These are phyloP conservation scores for Digitaria exilis DNA, from an alignment of 202 grass and related monocot genomes.

Conservation along the genomic window DNA sequence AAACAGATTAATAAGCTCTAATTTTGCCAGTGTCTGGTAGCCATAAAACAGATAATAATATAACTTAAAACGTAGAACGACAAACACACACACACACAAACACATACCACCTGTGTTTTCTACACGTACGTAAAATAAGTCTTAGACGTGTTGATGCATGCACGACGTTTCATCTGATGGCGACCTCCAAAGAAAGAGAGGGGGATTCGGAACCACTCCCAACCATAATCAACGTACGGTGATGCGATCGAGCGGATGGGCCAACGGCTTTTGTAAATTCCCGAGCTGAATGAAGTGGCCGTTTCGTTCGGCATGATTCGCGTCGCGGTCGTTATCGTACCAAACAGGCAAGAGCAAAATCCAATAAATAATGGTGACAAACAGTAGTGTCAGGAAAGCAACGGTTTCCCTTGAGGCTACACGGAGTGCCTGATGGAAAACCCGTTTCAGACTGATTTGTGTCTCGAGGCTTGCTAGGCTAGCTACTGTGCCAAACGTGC, in stretches of 20 bases:
- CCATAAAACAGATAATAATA: too few species aligned
- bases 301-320: slow-evolving; percentile 33
- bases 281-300: neutral
- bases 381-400: slow-evolving; percentile 31
- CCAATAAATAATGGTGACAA: slow-evolving; percentile 18
- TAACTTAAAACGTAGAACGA: too few species aligned
- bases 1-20: too few species aligned
- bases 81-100: neutral
- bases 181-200: neutral
- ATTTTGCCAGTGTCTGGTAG: too few species aligned
- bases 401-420: slow-evolving; percentile 6
- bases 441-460: neutral
- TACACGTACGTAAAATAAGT: neutral
- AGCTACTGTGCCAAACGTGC: slow-evolving; percentile 13
- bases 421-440: neutral
- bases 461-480: neutral
- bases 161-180: neutral
- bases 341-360: slow-evolving; percentile 18
- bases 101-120: neutral
- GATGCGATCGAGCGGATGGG: slow-evolving; percentile 20
- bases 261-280: slow-evolving; percentile 35
- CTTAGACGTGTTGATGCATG: neutral
- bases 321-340: slow-evolving; percentile 11
- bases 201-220: slow-evolving; percentile 16
- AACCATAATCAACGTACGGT: slow-evolving; percentile 22